Base-by-base conservation (phyloP, 441 rosid species). In the Melastoma candidum region DNA sequence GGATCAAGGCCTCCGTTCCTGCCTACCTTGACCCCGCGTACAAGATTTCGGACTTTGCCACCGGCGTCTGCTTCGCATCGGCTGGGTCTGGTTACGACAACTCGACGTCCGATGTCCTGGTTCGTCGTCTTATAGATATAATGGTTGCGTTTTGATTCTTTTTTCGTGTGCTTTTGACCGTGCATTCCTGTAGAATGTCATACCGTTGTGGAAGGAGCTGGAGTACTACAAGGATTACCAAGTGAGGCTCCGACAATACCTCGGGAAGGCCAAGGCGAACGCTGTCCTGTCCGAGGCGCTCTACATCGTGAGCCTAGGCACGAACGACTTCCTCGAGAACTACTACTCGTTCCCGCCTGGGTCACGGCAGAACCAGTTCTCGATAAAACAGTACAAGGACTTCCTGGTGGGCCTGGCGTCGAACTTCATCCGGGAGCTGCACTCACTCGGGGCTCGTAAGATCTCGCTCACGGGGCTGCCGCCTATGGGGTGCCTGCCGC, bases 51-150 rank as follows among this genome's bases (percentile, higher is more conserved):
- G 87, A 84, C 70, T 84, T 84, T 11, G 83, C 77, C 27, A 72
- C 78, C 2, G 92, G 87, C 0, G 92, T 84, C 43, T 79, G 87
- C 60, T 84, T 84, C 59, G 92, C 92, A 27, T 84, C 92, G 3
- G 92, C 85, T 2, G 92, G 92, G 10, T 79, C 92, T 36, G 92
- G 92, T 55, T 84, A 77, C 26, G 92, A 84, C 53, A 81, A 75
- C 53, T 75, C 75, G 12, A 84, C 92, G 41, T 66, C 92, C 47
- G 48, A 51, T 0, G 82, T 84, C 11, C 71, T 81, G 0, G 92
- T 84, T 63, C 77, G 87, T 63, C 12, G 41, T 36, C 27, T 0
- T 43, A 7, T 24, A 2, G 10, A 12, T 25, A 2, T 13, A 22
- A 51, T 9, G 8, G 41, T 36, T 1, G 8, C 9, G 8, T 36